phyloP scores from a whole-genome alignment of 1,284 basidiomycete species.

The Puccinia hordei region DNA sequence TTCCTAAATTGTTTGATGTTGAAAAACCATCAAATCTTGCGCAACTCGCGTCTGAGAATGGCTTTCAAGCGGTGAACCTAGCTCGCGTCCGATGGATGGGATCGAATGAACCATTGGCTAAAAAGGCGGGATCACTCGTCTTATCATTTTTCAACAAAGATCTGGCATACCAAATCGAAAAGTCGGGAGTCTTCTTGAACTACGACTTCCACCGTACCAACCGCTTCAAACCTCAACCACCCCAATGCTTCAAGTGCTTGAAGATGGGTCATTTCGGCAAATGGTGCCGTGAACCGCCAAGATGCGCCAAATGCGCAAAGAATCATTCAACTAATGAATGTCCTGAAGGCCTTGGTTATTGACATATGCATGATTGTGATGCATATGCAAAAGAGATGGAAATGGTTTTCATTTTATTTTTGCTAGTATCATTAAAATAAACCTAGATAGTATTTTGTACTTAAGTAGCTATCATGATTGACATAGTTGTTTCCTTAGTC shows the following conservation, averaged over 20 bases:
- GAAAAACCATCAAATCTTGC: neutral
- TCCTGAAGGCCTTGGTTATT: no score
- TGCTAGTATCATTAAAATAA: neutral
- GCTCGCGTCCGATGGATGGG: conserved; percentile 2
- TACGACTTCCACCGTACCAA: neutral
- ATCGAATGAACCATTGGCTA: neutral
- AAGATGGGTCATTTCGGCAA: neutral
- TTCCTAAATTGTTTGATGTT: neutral
- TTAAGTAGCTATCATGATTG: no score
- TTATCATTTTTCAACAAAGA: conserved; percentile 6
- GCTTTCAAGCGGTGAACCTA: no score
- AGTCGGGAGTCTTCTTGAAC: neutral
- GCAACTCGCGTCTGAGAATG: neutral
- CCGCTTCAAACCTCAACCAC: neutral
- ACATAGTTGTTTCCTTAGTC: no score
- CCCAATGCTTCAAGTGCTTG: conserved; percentile 1
- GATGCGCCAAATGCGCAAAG: conserved; percentile 26
- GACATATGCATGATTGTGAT: no score
- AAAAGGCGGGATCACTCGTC: neutral
- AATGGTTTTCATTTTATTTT: no score
- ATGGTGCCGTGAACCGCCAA: neutral
- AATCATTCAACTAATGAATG: neutral
- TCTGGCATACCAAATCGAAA: neutral
- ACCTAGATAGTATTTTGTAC: no score
- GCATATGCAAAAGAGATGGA: neutral